Evolutionary conservation across 1,284 basidiomycete genomes (phyloP).

Genomic region (Melampsora americana): DNA sequence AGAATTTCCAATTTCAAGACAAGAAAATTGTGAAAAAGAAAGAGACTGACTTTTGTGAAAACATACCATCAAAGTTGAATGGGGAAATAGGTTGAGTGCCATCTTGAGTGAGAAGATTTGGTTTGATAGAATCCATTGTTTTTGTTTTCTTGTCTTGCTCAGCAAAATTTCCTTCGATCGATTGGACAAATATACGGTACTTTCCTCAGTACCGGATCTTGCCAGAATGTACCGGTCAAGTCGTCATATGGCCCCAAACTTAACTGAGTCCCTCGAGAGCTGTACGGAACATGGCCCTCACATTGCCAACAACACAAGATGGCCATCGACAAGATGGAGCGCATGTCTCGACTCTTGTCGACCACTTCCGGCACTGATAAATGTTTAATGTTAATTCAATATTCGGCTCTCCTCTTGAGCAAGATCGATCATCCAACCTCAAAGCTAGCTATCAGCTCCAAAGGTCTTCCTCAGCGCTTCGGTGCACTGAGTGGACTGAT

Average conservation of each 20-base stretch:
- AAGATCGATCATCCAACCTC: constrained; percentile 5
- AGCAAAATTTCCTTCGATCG: no score
- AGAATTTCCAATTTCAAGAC: not conserved
- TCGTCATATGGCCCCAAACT: no score
- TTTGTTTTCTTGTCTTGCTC: no score
- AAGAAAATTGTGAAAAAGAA: not conserved
- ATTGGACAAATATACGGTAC: no score
- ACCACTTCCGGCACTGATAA: constrained; percentile 41
- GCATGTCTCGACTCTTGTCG: constrained; percentile 31
- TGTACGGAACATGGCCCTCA: no score
- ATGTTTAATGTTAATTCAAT: constrained; percentile 41
- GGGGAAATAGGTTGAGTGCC: not conserved
- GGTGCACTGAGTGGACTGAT: constrained; percentile 21
- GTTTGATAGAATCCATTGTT: no score
- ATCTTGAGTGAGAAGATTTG: no score
- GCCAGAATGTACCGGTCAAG: no score
- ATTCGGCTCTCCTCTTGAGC: constrained; percentile 19
- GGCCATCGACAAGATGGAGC: constrained; percentile 21
- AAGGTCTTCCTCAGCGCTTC: constrained; percentile 14
- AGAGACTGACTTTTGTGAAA: constrained; percentile 6
- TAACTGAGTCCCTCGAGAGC: no score
- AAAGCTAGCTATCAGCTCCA: not conserved
- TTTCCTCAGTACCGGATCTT: no score
- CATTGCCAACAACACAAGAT: no score
- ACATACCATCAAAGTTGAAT: not conserved